A percentile compares a stretch with the other conserved stretches of the same genome.
Evolutionary conservation across 108 stramenopile genomes (phyloP).

Genomic region (Skeletonema grethae): DNA sequence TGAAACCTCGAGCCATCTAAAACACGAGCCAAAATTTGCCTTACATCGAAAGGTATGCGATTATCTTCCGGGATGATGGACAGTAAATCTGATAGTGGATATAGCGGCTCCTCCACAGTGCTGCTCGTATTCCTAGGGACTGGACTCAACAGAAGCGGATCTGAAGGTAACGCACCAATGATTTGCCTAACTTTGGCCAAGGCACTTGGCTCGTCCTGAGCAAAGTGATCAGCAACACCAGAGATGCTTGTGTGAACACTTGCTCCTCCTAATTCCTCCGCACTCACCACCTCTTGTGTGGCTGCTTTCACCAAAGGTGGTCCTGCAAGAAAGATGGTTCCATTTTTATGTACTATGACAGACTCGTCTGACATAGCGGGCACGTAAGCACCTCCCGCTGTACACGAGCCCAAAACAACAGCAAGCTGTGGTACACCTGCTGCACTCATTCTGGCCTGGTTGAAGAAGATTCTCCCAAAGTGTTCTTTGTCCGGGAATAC

Average conservation of each 20-base stretch:
- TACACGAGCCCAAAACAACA: constrained; percentile 97
- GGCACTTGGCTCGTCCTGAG: constrained; percentile 90
- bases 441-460: constrained; percentile 93
- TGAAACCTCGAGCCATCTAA: constrained; percentile 96
- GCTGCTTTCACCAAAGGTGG: constrained; percentile 99
- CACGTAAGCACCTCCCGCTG: constrained; percentile 98
- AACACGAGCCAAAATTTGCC: constrained; percentile 91
- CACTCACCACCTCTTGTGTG: constrained; percentile 94
- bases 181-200: constrained; percentile 82
- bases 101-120: constrained; percentile 88
- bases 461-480: constrained; percentile 98
- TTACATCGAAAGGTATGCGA: constrained; percentile 96
- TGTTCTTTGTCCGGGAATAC: constrained; percentile 97
- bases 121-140: constrained; percentile 37
- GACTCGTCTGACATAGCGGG: constrained; percentile 98
- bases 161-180: constrained; percentile 64
- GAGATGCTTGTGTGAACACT: constrained; percentile 88
- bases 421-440: constrained; percentile 93
- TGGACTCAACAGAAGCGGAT: constrained; percentile 40
- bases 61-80: constrained; percentile 91
- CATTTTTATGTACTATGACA: constrained; percentile 95
- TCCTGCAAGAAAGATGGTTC: constrained; percentile 98
- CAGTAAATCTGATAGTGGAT: constrained; percentile 83
- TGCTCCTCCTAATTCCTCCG: constrained; percentile 98
- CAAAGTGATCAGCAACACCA: constrained; percentile 96